These are phyloP conservation scores for Penicillium fuscoglaucum DNA, from an alignment of 2,329 filamentous ascomycete genomes.

Conservation along the genomic window DNA sequence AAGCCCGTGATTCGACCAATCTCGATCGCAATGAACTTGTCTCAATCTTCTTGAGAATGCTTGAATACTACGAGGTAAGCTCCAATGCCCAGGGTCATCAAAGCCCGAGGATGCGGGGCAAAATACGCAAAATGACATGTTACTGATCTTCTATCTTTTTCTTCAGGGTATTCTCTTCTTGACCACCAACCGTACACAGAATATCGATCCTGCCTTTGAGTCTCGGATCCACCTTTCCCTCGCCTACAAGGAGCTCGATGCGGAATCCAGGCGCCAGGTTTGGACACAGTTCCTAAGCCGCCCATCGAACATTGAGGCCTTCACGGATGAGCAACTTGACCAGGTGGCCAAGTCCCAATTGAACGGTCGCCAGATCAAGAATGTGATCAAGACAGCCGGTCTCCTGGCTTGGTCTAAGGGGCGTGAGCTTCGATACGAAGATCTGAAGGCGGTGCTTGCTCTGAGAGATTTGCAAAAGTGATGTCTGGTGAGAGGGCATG, in stretches of 20 bases:
- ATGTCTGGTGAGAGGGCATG: not conserved
- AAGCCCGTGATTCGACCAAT: conserved; percentile 41
- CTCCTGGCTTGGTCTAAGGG: conserved; percentile 37
- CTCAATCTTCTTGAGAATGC: conserved; percentile 36
- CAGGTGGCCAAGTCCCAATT: conserved; percentile 24
- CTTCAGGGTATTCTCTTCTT: conserved; percentile 50
- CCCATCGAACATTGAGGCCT: conserved; percentile 13
- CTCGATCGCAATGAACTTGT: conserved; percentile 50
- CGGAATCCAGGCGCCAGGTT: conserved; percentile 38
- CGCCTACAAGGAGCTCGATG: conserved; percentile 44
- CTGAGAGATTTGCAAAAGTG: not conserved
- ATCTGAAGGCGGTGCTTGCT: conserved; percentile 23
- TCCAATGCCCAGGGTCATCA: too few species aligned
- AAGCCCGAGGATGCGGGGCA: too few species aligned
- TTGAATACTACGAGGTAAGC: conserved; percentile 33
- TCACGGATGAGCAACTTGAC: conserved; percentile 28
- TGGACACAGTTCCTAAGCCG: conserved; percentile 48
- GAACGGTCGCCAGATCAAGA: conserved; percentile 48
- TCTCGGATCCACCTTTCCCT: conserved; percentile 46
- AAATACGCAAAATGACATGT: conserved; percentile 20
- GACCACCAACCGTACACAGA: conserved; percentile 54
- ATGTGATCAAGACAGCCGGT: conserved; percentile 46
- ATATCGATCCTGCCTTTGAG: conserved; percentile 53
- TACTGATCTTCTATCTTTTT: conserved; percentile 36
- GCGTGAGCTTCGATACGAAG: conserved; percentile 19